These are phyloP conservation scores for Russula olivacea DNA, from an alignment of 768 basidiomycete genomes.

Conservation along the genomic window DNA sequence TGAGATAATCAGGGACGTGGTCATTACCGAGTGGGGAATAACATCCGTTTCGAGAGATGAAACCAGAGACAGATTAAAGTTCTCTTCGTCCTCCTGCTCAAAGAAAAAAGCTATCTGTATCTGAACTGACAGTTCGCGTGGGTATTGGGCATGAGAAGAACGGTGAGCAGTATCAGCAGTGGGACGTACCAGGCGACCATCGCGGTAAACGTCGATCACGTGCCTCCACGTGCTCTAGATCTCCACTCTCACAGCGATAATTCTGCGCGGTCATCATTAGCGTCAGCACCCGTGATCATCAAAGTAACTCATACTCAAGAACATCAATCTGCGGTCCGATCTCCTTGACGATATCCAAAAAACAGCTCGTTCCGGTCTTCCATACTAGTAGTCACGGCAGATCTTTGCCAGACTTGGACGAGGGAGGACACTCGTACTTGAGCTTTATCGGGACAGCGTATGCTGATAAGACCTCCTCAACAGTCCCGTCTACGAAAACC, in stretches of 20 bases:
- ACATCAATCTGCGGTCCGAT: no score
- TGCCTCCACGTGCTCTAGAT: constrained; percentile 88
- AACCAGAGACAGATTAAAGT: constrained; percentile 79
- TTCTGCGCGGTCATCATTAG: no score
- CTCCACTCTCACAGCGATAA: constrained; percentile 62
- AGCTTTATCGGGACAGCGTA: no score
- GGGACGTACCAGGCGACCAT: constrained; percentile 67
- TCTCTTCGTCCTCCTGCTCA: constrained; percentile 70
- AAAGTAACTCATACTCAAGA: no score
- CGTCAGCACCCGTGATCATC: no score
- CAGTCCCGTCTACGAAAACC: no score
- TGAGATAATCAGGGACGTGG: constrained; percentile 65
- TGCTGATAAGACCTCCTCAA: no score
- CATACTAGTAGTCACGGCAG: no score
- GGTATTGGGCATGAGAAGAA: not conserved
- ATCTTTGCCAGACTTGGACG: no score
- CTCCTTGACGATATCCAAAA: no score
- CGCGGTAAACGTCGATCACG: constrained; percentile 35
- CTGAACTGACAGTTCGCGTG: constrained; percentile 39
- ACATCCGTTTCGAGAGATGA: constrained; percentile 76
- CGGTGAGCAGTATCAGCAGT: not conserved
- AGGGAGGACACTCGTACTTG: no score
- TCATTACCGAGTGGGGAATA: constrained; percentile 61
- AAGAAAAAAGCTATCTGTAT: constrained; percentile 53
- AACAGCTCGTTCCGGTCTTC: no score